A percentile compares a stretch with the other conserved stretches of the same genome.
Conservation (phyloP, 148 eudicot genomes). For the Amaranthus hypochondriacus region DNA sequence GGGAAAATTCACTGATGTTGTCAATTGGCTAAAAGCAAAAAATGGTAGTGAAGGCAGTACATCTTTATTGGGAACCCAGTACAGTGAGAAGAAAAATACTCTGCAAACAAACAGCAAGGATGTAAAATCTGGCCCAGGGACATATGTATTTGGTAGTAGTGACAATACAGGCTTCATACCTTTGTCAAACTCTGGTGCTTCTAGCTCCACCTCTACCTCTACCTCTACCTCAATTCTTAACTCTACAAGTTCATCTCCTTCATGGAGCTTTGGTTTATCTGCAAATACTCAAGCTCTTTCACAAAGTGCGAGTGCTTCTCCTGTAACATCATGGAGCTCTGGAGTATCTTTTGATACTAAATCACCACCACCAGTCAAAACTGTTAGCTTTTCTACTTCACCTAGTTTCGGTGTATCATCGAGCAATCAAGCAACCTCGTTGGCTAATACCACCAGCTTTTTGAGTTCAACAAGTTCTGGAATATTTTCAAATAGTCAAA, state of each 20-base stretch:
- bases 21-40: conserved; percentile 75
- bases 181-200: conserved; percentile 43
- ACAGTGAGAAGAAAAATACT: conserved; percentile 30
- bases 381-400: conserved; percentile 21
- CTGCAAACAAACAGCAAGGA: conserved; percentile 40
- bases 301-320: conserved; percentile 21
- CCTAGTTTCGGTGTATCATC: conserved; percentile 21
- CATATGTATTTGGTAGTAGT: conserved; percentile 30
- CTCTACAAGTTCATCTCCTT: conserved; percentile 24
- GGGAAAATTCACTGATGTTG: conserved; percentile 83
- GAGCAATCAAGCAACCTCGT: conserved; percentile 21
- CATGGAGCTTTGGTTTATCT: conserved; percentile 35
- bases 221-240: conserved; percentile 15
- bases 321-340: conserved; percentile 29
- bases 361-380: conserved; percentile 18
- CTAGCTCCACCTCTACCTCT: neutral
- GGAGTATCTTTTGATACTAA: conserved; percentile 22
- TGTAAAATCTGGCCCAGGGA: conserved; percentile 29
- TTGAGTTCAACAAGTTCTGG: conserved; percentile 21
- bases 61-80: conserved; percentile 34
- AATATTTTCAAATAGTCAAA: conserved; percentile 26
- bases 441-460: conserved; percentile 13
- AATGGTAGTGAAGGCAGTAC: conserved; percentile 40
- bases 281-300: conserved; percentile 28
- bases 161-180: conserved; percentile 30